These are phyloP conservation scores for Paecilomyces variotii DNA, from an alignment of 2,329 filamentous ascomycete species.

Conservation along the genomic window DNA sequence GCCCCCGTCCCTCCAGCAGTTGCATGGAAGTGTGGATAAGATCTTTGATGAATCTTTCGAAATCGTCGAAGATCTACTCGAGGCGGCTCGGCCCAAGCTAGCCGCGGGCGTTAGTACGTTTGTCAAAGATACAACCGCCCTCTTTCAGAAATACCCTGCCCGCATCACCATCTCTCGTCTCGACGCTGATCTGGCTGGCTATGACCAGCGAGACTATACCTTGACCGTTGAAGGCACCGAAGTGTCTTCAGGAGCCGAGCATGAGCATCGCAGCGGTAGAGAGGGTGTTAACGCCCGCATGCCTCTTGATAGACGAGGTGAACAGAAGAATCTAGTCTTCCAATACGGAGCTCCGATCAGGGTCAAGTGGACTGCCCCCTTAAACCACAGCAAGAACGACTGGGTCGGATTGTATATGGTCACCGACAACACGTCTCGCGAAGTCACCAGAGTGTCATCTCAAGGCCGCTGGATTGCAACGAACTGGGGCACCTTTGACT, in stretches of 20 bases:
- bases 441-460: constrained; percentile 74
- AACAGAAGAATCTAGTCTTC: constrained; percentile 67
- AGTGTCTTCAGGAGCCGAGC: constrained; percentile 43
- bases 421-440: constrained; percentile 80
- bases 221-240: constrained; percentile 63
- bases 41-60: constrained; percentile 80
- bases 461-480: constrained; percentile 86
- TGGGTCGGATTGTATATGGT: constrained; percentile 98
- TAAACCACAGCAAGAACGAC: constrained; percentile 80
- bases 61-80: constrained; percentile 84
- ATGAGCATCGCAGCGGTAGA: constrained; percentile 59
- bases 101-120: constrained; percentile 79
- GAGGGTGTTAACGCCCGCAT: constrained; percentile 64
- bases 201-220: constrained; percentile 72
- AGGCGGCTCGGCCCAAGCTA: constrained; percentile 75
- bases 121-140: constrained; percentile 74
- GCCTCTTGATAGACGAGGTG: constrained; percentile 51
- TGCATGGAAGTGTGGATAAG: constrained; percentile 77
- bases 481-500: constrained; percentile 67
- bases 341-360: constrained; percentile 86
- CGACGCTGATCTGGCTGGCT: constrained; percentile 69
- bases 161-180: constrained; percentile 75
- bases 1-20: constrained; percentile 71
- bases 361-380: constrained; percentile 83
- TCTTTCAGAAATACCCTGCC: constrained; percentile 85